These are phyloP conservation scores for Cetraspora pellucida DNA, from an alignment of 192 early-diverging fungal genomes.

Conservation along the genomic window DNA sequence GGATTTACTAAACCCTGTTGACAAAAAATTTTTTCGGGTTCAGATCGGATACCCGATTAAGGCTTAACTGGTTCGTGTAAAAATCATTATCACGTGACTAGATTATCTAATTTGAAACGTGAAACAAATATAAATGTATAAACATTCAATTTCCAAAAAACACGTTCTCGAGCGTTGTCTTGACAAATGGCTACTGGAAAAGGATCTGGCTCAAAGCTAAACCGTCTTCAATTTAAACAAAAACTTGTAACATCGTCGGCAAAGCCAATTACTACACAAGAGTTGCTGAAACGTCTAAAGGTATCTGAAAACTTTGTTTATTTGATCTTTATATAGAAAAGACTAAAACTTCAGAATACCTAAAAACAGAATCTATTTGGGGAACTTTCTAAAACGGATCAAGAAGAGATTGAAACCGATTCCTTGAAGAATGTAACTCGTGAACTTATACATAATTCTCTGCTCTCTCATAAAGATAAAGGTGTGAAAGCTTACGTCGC, in stretches of 20 bases:
- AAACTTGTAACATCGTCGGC: constrained; percentile 42
- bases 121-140: too few species aligned
- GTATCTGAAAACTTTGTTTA: constrained; percentile 36
- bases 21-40: too few species aligned
- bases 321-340: neutral
- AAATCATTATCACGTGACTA: too few species aligned
- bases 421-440: constrained; percentile 66
- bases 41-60: too few species aligned
- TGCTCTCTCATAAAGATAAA: constrained; percentile 80
- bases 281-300: constrained; percentile 58
- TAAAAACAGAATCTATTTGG: constrained; percentile 69
- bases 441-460: constrained; percentile 66
- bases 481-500: constrained; percentile 73
- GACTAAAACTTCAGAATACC: neutral
- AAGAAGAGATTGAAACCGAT: constrained; percentile 71
- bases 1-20: too few species aligned
- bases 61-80: too few species aligned
- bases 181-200: constrained; percentile 13
- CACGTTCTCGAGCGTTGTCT: too few species aligned
- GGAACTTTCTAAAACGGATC: constrained; percentile 72
- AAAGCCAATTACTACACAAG: constrained; percentile 52
- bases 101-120: too few species aligned
- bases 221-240: constrained; percentile 45
- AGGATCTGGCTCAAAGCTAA: neutral
- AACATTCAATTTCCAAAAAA: too few species aligned